Percentiles rank a stretch among this genome's conserved stretches.
phyloP scores from a whole-genome alignment of 305 asterid genomes.

The Fraxinus ornus region DNA sequence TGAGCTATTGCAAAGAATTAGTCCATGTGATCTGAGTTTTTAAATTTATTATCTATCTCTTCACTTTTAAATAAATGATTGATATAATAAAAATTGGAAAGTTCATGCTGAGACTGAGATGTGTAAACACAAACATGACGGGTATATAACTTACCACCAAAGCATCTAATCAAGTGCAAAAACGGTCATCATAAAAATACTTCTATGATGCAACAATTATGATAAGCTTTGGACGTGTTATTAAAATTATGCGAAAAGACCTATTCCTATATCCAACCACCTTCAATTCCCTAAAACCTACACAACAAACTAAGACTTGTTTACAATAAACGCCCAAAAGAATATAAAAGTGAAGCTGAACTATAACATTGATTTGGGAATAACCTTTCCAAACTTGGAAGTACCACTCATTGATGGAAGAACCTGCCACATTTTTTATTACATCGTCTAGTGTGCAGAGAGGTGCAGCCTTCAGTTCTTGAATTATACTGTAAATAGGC shows the following conservation, averaged over 20 bases:
- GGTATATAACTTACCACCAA: not conserved
- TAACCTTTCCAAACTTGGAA: conserved; percentile 86
- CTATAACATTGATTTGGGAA: not conserved
- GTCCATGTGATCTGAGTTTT: not conserved
- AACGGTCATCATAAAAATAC: not conserved
- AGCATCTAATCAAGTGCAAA: not conserved
- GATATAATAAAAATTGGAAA: not conserved
- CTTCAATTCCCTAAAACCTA: conserved; percentile 2
- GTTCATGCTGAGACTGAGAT: not conserved
- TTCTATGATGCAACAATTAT: not conserved
- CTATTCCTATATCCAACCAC: conserved; percentile 1
- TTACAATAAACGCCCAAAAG: not conserved
- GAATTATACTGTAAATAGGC: conserved; percentile 72
- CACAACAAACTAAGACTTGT: not conserved
- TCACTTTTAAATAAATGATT: not conserved
- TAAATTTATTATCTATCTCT: not conserved
- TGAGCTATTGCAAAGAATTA: not conserved
- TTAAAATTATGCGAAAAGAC: not conserved
- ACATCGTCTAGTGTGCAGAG: conserved; percentile 61
- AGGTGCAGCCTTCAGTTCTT: conserved; percentile 73
- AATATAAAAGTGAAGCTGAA: conserved; percentile 5
- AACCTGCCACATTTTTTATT: conserved; percentile 72
- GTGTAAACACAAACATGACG: not conserved
- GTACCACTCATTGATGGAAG: conserved; percentile 73
- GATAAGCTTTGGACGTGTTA: not conserved